Evolutionary conservation across 2,329 filamentous ascomycete species (phyloP).

Genomic region (Verticillium dahliae): DNA sequence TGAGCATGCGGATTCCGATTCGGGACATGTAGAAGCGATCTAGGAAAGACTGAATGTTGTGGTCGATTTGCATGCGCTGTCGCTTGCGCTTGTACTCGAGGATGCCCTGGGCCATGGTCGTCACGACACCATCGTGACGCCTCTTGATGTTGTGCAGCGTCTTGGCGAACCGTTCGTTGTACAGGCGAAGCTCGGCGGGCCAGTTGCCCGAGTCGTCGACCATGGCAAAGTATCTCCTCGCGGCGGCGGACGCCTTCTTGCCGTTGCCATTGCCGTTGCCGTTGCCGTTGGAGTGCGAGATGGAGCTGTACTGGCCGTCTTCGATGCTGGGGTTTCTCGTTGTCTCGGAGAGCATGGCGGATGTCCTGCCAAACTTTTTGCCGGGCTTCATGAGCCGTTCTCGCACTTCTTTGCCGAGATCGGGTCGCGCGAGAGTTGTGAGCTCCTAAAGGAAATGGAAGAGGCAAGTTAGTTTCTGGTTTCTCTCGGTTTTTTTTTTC

Average conservation of each 20-base stretch:
- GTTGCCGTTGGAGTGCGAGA: constrained; percentile 30
- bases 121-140: constrained; percentile 93
- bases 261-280: constrained; percentile 36
- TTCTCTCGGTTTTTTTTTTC: background rate
- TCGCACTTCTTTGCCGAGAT: constrained; percentile 67
- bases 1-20: constrained; percentile 98
- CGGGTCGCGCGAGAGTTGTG: constrained; percentile 74
- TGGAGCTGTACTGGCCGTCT: constrained; percentile 67
- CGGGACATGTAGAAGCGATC: constrained; percentile 99
- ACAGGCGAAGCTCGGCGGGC: constrained; percentile 90
- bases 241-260: constrained; percentile 42
- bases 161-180: constrained; percentile 86
- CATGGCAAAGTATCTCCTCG: constrained; percentile 80
- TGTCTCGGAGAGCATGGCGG: constrained; percentile 69
- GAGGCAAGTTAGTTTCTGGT: constrained; percentile 3
- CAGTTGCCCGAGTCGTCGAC: constrained; percentile 84
- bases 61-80: constrained; percentile 96
- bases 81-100: constrained; percentile 95
- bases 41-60: constrained; percentile 93
- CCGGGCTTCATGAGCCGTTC: constrained; percentile 69
- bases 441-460: constrained; percentile 62
- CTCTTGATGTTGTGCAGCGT: constrained; percentile 91
- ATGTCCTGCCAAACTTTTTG: constrained; percentile 47
- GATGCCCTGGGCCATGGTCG: constrained; percentile 95
- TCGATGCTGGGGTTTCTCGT: constrained; percentile 87